A percentile compares a stretch with the other conserved stretches of the same genome.
Evolutionary conservation across 495 filamentous ascomycete genomes (phyloP).

Genomic region (Bathelium albidoporum): DNA sequence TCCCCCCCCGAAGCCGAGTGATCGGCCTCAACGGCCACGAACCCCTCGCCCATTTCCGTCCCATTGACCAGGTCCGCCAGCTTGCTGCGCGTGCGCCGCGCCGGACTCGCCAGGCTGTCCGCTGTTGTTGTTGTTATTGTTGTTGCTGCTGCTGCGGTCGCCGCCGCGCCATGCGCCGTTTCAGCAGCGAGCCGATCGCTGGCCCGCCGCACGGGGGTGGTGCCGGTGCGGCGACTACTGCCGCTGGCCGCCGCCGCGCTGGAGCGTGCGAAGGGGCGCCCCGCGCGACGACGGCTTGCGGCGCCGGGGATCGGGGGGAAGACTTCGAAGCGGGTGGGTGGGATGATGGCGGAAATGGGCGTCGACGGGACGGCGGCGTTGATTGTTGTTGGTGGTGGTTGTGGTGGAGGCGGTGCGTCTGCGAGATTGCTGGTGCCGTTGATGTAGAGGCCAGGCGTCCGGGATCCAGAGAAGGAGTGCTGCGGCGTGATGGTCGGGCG

Average conservation of each 20-base stretch:
- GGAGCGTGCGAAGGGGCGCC: slow-evolving; percentile 35
- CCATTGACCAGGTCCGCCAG: slow-evolving; percentile 23
- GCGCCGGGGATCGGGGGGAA: slow-evolving; percentile 66
- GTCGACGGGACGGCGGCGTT: neutral
- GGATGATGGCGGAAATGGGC: slow-evolving; percentile 40
- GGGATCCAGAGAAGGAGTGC: neutral
- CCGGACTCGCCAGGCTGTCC: neutral
- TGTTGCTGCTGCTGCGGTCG: neutral
- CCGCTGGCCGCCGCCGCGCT: slow-evolving; percentile 15
- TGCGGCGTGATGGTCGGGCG: slow-evolving; percentile 5
- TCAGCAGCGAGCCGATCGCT: slow-evolving; percentile 1
- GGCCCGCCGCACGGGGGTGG: slow-evolving; percentile 15
- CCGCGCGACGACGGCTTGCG: slow-evolving; percentile 34
- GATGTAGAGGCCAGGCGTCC: neutral
- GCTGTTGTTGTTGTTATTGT: neutral
- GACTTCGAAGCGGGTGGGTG: slow-evolving; percentile 71
- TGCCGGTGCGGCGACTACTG: slow-evolving; percentile 1
- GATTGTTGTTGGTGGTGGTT: slow-evolving; percentile 12
- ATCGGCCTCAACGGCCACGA: neutral
- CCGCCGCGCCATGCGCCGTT: neutral
- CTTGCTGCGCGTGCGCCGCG: slow-evolving; percentile 30
- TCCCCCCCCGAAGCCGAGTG: slow-evolving; percentile 8
- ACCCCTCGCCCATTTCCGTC: slow-evolving; percentile 11
- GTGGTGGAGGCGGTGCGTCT: neutral
- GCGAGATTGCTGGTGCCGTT: neutral